Percentiles rank a stretch among this genome's conserved stretches.
These are phyloP conservation scores for Collariella sp. DNA, from an alignment of 495 filamentous ascomycete genomes.

Conservation along the genomic window DNA sequence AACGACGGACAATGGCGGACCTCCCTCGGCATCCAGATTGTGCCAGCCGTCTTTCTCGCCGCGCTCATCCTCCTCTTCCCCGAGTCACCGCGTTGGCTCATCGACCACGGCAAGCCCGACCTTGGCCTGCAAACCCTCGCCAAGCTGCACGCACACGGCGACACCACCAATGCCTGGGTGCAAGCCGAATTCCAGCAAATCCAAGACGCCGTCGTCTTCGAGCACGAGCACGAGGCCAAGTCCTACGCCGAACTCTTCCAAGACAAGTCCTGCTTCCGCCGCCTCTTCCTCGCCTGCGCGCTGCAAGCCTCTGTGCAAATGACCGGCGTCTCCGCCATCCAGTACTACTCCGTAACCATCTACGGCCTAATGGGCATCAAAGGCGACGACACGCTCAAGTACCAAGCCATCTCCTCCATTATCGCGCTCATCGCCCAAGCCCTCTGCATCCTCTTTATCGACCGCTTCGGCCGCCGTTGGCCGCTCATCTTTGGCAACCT, in stretches of 20 bases:
- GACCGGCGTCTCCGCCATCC: conserved; percentile 8
- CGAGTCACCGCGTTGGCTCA: conserved; percentile 8
- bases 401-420: conserved; percentile 10
- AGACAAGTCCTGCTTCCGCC: conserved; percentile 7
- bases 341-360: conserved; percentile 12
- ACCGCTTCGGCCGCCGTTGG: conserved; percentile 7
- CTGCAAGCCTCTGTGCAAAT: conserved; percentile 4
- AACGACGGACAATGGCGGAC: conserved; percentile 6
- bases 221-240: conserved; percentile 7
- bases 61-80: conserved; percentile 7
- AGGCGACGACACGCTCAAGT: conserved; percentile 9
- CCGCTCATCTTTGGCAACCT: conserved; percentile 5
- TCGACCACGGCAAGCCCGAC: conserved; percentile 6
- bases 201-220: neutral
- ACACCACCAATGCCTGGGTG: conserved; percentile 3
- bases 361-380: conserved; percentile 6
- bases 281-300: conserved; percentile 3
- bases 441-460: conserved; percentile 4
- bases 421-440: conserved; percentile 4
- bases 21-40: conserved; percentile 1
- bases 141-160: conserved; percentile 5
- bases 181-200: conserved; percentile 6
- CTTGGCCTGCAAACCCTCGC: neutral
- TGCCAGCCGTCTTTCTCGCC: conserved; percentile 6
- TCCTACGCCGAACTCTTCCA: conserved; percentile 5